Conservation (phyloP, 1,284 basidiomycete species). For the Neonothopanus nambi region DNA sequence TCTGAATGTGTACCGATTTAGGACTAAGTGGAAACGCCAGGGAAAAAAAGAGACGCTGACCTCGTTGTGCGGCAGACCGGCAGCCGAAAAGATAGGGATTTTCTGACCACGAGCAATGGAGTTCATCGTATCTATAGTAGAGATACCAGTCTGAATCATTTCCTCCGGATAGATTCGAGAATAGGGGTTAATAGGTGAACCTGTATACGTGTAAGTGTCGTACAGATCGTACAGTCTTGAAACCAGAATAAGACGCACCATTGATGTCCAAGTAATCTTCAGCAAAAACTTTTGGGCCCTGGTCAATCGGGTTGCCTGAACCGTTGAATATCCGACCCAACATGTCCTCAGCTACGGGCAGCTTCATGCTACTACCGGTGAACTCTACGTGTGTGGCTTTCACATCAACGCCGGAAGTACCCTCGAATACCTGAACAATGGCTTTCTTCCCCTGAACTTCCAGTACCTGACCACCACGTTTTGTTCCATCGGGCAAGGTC, state of each 20-base stretch:
- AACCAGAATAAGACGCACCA: slow-evolving; percentile 51
- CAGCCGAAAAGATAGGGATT: slow-evolving; percentile 99
- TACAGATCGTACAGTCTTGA: slow-evolving; percentile 10
- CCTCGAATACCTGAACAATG: slow-evolving; percentile 99
- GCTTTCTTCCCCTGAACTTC: slow-evolving; percentile 99
- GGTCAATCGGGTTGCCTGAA: slow-evolving; percentile 96
- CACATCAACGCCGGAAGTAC: slow-evolving; percentile 97
- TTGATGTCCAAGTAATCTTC: slow-evolving; percentile 99
- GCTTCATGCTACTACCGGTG: slow-evolving; percentile 97
- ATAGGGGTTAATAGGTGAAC: slow-evolving; percentile 98
- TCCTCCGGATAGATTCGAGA: slow-evolving; percentile 99
- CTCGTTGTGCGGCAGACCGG: slow-evolving; percentile 99
- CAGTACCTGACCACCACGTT: slow-evolving; percentile 95
- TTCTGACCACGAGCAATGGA: slow-evolving; percentile 99
- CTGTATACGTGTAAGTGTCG: slow-evolving; percentile 41
- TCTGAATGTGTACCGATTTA: slow-evolving; percentile 50
- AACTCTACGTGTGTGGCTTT: slow-evolving; percentile 98
- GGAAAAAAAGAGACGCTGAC: slow-evolving; percentile 42
- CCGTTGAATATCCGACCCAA: slow-evolving; percentile 99
- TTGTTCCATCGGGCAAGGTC: slow-evolving; percentile 94
- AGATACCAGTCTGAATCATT: slow-evolving; percentile 99
- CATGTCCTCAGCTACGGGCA: slow-evolving; percentile 99
- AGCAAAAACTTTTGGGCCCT: slow-evolving; percentile 98
- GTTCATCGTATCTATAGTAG: slow-evolving; percentile 98
- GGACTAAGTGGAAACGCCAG: background rate